These are phyloP conservation scores for Barbatosphaeria neglecta DNA, from an alignment of 495 filamentous ascomycete genomes.

Conservation along the genomic window DNA sequence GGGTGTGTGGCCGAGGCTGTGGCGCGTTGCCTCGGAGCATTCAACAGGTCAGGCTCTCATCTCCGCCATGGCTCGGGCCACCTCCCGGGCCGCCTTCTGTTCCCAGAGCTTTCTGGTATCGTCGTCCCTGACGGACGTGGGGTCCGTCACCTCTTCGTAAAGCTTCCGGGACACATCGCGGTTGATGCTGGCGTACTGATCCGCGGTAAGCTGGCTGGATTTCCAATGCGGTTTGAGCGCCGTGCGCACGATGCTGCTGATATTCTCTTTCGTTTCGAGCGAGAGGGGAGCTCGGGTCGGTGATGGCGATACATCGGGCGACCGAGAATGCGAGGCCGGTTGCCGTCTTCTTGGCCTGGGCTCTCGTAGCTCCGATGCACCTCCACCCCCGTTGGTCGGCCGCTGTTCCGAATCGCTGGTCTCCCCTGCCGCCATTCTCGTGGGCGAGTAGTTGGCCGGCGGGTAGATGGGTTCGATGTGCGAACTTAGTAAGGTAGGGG, in stretches of 20 bases:
- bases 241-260: constrained; percentile 68
- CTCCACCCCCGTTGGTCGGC: neutral
- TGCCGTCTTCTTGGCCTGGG: constrained; percentile 34
- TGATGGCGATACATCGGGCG: constrained; percentile 48
- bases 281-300: constrained; percentile 47
- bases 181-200: constrained; percentile 83
- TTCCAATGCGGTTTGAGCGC: constrained; percentile 68
- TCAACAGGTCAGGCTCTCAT: constrained; percentile 33
- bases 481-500: constrained; percentile 58
- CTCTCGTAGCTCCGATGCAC: constrained; percentile 35
- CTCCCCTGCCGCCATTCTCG: constrained; percentile 29
- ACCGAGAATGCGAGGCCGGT: constrained; percentile 22
- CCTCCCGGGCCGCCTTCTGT: constrained; percentile 59
- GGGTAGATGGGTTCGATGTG: constrained; percentile 50
- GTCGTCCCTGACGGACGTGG: constrained; percentile 33
- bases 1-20: neutral
- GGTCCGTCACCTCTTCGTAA: constrained; percentile 67
- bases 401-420: constrained; percentile 34
- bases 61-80: constrained; percentile 49
- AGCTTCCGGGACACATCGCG: constrained; percentile 68
- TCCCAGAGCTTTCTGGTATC: constrained; percentile 52
- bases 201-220: constrained; percentile 56
- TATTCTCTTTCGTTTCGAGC: constrained; percentile 62
- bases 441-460: constrained; percentile 47
- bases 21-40: too few species aligned